A percentile compares a stretch with the other conserved stretches of the same genome.
phyloP scores from a whole-genome alignment of 1,284 basidiomycete species.

The Porogramme epimiltina region DNA sequence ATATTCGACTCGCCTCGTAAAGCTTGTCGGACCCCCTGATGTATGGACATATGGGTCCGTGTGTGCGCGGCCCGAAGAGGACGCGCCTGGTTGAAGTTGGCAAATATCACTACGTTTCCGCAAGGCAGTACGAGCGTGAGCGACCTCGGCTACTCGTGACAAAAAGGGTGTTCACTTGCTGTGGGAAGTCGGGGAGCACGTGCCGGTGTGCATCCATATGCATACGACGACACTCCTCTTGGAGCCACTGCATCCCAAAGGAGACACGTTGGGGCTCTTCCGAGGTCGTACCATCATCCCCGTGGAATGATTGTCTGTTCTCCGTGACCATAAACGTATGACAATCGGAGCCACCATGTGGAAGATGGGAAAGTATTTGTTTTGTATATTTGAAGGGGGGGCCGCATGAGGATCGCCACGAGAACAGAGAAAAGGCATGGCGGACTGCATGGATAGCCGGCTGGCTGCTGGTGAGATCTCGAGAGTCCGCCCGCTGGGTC shows the following conservation, averaged over 20 bases:
- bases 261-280: conserved; percentile 21
- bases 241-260: conserved; percentile 43
- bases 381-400: no score
- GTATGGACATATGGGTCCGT: conserved; percentile 18
- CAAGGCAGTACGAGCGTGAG: background rate
- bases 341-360: conserved; percentile 23
- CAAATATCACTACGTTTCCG: conserved; percentile 57
- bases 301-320: conserved; percentile 51
- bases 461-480: no score
- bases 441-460: no score
- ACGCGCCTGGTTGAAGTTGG: conserved; percentile 63
- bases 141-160: no score
- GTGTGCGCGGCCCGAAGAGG: background rate
- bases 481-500: no score
- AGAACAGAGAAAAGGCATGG: no score
- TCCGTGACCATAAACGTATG: conserved; percentile 66
- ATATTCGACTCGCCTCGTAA: conserved; percentile 42
- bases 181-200: conserved; percentile 50
- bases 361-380: background rate
- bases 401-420: no score
- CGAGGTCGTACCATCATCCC: conserved; percentile 36
- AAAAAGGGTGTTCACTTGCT: conserved; percentile 31
- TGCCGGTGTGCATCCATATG: conserved; percentile 42
- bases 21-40: conserved; percentile 33
- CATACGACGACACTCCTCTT: conserved; percentile 50